Evolutionary conservation across 2,329 filamentous ascomycete genomes (phyloP).

Genomic region (Coniella vitis): DNA sequence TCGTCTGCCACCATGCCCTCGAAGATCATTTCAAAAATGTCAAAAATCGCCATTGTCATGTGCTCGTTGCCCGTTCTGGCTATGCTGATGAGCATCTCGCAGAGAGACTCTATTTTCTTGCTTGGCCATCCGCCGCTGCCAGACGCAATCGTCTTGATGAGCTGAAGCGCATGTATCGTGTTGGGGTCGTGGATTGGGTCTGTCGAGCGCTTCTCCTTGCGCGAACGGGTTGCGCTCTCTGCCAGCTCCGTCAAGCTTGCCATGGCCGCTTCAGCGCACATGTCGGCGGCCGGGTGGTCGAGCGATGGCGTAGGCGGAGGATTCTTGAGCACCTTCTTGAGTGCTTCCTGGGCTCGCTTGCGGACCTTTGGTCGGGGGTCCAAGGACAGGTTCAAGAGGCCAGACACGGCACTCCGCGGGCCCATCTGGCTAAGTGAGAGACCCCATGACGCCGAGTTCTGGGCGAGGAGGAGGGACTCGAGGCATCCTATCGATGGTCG

Average conservation of each 20-base stretch:
- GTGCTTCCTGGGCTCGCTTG: conserved; percentile 84
- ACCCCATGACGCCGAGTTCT: conserved; percentile 84
- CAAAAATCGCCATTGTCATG: conserved; percentile 92
- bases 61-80: conserved; percentile 89
- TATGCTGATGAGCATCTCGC: conserved; percentile 81
- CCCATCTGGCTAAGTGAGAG: conserved; percentile 76
- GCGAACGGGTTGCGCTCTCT: conserved; percentile 51
- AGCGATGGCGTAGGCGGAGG: conserved; percentile 86
- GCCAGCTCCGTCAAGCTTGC: conserved; percentile 72
- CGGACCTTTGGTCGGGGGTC: conserved; percentile 89
- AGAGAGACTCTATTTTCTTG: conserved; percentile 88
- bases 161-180: conserved; percentile 84
- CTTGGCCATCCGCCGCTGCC: conserved; percentile 93
- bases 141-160: conserved; percentile 82
- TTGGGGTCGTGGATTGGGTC: conserved; percentile 66
- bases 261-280: conserved; percentile 89
- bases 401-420: conserved; percentile 79
- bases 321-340: conserved; percentile 74
- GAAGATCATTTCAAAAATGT: conserved; percentile 97
- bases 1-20: conserved; percentile 82
- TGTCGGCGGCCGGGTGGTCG: conserved; percentile 90
- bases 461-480: conserved; percentile 82
- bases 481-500: conserved; percentile 86
- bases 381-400: conserved; percentile 74
- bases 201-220: conserved; percentile 61